Evolutionary conservation across 2,329 filamentous ascomycete species (phyloP).

Genomic region (Rhynchosporium agropyri): DNA sequence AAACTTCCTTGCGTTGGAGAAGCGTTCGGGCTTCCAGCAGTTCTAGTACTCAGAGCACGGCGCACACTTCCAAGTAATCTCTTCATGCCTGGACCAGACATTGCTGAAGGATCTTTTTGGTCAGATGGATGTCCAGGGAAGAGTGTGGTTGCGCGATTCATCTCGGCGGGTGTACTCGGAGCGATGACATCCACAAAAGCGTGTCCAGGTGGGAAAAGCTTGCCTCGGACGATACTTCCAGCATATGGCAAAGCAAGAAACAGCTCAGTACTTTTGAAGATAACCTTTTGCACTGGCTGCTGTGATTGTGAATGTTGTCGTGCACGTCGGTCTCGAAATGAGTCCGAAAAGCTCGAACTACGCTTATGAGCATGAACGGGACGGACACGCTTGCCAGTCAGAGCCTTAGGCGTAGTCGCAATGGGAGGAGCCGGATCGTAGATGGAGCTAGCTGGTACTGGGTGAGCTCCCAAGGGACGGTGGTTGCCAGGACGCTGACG

Average conservation of each 20-base stretch:
- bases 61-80: constrained; percentile 86
- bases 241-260: constrained; percentile 68
- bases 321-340: constrained; percentile 68
- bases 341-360: constrained; percentile 86
- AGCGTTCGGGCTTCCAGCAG: constrained; percentile 32
- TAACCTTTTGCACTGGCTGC: constrained; percentile 49
- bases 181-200: constrained; percentile 73
- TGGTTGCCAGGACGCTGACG: constrained; percentile 50
- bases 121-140: constrained; percentile 45
- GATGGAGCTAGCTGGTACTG: constrained; percentile 54
- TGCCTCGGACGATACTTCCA: constrained; percentile 85
- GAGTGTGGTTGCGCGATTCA: constrained; percentile 57
- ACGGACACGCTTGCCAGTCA: constrained; percentile 61
- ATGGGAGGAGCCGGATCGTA: constrained; percentile 53
- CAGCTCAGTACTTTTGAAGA: constrained; percentile 58
- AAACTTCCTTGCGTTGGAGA: constrained; percentile 44
- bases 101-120: constrained; percentile 57
- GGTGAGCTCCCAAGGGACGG: constrained; percentile 56
- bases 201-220: constrained; percentile 79
- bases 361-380: constrained; percentile 70
- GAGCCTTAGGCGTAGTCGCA: constrained; percentile 59
- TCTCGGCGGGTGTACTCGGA: constrained; percentile 50
- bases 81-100: constrained; percentile 77
- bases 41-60: constrained; percentile 69
- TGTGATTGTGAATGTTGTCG: constrained; percentile 24